These are phyloP conservation scores for Biscutella laevigata DNA, from an alignment of 441 rosid genomes.

Conservation along the genomic window DNA sequence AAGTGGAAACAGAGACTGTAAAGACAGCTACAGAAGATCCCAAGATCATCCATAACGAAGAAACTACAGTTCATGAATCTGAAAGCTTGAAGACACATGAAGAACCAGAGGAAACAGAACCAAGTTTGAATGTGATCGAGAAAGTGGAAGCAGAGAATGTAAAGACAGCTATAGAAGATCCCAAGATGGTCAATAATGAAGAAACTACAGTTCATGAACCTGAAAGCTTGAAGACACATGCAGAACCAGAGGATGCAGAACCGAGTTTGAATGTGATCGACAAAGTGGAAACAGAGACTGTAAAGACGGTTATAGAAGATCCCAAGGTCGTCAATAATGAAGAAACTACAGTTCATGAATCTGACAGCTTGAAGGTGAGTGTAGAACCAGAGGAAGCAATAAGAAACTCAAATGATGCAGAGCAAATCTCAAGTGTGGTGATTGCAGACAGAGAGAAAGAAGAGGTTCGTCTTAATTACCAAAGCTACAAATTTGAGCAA, in stretches of 20 bases:
- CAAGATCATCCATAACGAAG: slow-evolving; percentile 11
- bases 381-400: slow-evolving; percentile 10
- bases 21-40: background rate
- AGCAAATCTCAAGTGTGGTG: slow-evolving; percentile 10
- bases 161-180: background rate
- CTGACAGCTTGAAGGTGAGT: background rate
- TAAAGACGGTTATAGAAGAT: background rate
- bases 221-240: background rate
- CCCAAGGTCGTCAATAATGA: background rate
- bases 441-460: slow-evolving; percentile 9
- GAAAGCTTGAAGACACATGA: background rate
- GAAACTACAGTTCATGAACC: slow-evolving; percentile 16
- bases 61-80: slow-evolving; percentile 15
- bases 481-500: background rate
- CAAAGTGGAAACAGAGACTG: background rate
- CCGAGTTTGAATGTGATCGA: background rate
- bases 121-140: background rate
- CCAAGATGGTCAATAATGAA: slow-evolving; percentile 4
- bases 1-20: background rate
- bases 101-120: slow-evolving; percentile 9
- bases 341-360: slow-evolving; percentile 18
- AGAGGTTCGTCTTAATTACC: slow-evolving; percentile 1
- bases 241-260: slow-evolving; percentile 4
- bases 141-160: background rate
- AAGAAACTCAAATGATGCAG: background rate